Evolutionary conservation across 768 basidiomycete genomes (phyloP).

Genomic region (Mrakia frigida): DNA sequence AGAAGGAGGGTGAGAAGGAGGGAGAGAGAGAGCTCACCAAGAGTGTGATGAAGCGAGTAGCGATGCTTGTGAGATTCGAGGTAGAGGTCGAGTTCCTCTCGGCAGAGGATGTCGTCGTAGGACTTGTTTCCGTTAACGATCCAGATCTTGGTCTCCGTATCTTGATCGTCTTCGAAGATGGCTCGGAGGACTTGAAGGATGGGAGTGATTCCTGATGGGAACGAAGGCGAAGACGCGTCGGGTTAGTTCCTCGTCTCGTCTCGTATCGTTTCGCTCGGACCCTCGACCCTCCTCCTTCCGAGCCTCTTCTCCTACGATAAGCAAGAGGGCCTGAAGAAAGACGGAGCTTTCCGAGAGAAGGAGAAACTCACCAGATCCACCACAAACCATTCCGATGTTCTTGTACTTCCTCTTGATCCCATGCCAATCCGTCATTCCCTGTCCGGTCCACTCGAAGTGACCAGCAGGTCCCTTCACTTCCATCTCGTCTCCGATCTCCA

Average conservation of each 20-base stretch:
- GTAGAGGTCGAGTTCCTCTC: conserved; percentile 49
- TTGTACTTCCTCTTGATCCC: conserved; percentile 44
- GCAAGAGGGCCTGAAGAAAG: background rate
- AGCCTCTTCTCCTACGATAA: background rate
- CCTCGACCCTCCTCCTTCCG: no score
- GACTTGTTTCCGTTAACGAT: conserved; percentile 52
- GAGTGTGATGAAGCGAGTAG: conserved; percentile 50
- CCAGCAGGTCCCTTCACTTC: conserved; percentile 61
- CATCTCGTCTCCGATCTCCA: conserved; percentile 51
- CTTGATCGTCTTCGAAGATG: conserved; percentile 48
- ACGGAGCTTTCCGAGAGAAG: background rate
- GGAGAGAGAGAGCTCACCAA: conserved; percentile 39
- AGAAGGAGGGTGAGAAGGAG: background rate
- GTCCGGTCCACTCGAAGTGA: conserved; percentile 54
- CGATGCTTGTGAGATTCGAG: conserved; percentile 40
- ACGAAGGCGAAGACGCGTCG: background rate
- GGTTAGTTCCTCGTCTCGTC: no score
- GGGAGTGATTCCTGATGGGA: conserved; percentile 52
- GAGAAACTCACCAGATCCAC: conserved; percentile 51
- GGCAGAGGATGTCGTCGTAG: conserved; percentile 53
- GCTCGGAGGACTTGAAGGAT: conserved; percentile 56
- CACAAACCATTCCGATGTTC: conserved; percentile 56
- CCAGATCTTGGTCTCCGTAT: conserved; percentile 49
- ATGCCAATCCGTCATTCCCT: conserved; percentile 46
- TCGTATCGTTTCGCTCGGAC: no score